These are phyloP conservation scores for Pseudopyricularia javanii DNA, from an alignment of 2,329 filamentous ascomycete species.

Conservation along the genomic window DNA sequence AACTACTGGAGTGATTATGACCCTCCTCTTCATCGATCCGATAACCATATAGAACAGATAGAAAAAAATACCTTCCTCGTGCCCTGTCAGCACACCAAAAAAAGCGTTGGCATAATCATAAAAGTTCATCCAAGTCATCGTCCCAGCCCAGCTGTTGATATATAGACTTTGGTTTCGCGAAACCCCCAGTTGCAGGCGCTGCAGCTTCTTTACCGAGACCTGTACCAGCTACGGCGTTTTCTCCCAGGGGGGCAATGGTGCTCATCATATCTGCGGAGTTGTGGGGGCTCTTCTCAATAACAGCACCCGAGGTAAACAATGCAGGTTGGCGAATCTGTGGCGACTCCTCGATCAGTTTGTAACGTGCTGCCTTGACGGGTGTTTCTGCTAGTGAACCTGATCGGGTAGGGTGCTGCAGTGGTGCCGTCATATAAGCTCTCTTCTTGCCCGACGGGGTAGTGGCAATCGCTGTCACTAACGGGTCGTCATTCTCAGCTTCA, in stretches of 20 bases:
- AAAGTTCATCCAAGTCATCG: slow-evolving; percentile 27
- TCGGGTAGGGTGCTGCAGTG: not conserved
- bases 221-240: no score
- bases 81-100: not conserved
- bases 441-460: not conserved
- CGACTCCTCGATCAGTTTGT: not conserved
- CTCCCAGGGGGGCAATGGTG: not conserved
- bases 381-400: not conserved
- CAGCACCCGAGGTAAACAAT: not conserved
- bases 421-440: not conserved
- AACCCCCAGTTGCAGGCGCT: not conserved
- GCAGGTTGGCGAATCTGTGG: not conserved
- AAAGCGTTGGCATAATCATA: slow-evolving; percentile 6
- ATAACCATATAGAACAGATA: no score
- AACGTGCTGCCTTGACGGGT: not conserved
- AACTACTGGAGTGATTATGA: not conserved
- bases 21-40: not conserved
- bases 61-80: not conserved
- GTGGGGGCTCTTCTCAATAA: not conserved
- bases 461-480: not conserved
- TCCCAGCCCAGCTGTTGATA: slow-evolving; percentile 47
- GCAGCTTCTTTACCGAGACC: not conserved
- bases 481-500: not conserved
- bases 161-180: slow-evolving; percentile 27
- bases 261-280: not conserved